Conservation (phyloP, 2,329 filamentous ascomycete genomes). For the Penicillium sp. region DNA sequence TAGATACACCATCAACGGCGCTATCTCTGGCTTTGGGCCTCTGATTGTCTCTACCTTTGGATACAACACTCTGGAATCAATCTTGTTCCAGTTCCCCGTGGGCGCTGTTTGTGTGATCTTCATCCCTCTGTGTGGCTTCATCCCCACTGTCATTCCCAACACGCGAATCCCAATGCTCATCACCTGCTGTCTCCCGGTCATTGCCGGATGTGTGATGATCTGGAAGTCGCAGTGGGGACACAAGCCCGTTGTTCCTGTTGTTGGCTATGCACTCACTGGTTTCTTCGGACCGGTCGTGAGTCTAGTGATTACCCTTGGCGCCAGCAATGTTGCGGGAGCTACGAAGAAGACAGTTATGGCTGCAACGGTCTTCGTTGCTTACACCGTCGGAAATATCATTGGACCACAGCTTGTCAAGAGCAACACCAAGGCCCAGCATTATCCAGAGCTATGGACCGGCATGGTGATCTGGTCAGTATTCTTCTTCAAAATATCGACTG, state of each 20-base stretch:
- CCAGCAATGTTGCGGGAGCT: constrained; percentile 71
- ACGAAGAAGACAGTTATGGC: constrained; percentile 80
- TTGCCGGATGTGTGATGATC: constrained; percentile 72
- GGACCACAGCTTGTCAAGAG: constrained; percentile 70
- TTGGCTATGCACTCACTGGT: constrained; percentile 71
- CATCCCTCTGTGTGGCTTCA: constrained; percentile 67
- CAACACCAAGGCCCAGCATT: constrained; percentile 66
- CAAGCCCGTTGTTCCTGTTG: constrained; percentile 65
- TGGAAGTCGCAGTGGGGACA: constrained; percentile 68
- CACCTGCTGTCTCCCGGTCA: constrained; percentile 69
- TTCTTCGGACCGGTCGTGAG: constrained; percentile 72
- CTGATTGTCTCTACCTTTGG: constrained; percentile 73
- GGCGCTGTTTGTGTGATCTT: constrained; percentile 67
- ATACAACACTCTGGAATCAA: constrained; percentile 63
- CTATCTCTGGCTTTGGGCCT: constrained; percentile 69
- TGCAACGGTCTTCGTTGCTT: constrained; percentile 71
- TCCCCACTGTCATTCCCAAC: constrained; percentile 62
- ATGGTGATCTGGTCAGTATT: constrained; percentile 61
- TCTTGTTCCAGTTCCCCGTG: constrained; percentile 74
- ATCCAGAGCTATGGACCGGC: constrained; percentile 70
- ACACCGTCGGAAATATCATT: constrained; percentile 75
- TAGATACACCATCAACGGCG: constrained; percentile 69
- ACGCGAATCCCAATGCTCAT: constrained; percentile 67
- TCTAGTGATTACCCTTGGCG: constrained; percentile 58
- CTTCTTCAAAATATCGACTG: not conserved